Conservation (phyloP, 495 filamentous ascomycete species). For the Coniosporium apollinis region DNA sequence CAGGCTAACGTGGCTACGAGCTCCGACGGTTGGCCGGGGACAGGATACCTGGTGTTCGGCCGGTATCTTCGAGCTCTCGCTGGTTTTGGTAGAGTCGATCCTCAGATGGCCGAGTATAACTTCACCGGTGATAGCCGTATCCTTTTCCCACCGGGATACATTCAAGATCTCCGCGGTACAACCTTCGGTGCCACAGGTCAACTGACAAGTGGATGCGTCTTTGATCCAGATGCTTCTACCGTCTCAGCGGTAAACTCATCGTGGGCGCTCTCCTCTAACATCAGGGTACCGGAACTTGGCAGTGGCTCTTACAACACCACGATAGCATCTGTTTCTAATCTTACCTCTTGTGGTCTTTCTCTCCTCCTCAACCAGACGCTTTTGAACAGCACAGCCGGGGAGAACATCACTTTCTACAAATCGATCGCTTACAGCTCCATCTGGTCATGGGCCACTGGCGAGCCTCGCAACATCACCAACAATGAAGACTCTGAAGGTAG, state of each 20-base stretch:
- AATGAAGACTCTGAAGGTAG: conserved; percentile 7
- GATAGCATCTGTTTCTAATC: conserved; percentile 22
- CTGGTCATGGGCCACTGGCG: conserved; percentile 43
- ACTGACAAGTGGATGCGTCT: conserved; percentile 36
- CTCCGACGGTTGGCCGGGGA: conserved; percentile 45
- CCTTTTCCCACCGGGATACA: conserved; percentile 29
- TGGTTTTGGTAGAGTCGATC: conserved; percentile 38
- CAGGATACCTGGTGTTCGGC: conserved; percentile 37
- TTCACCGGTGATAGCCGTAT: conserved; percentile 21
- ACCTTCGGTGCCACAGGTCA: conserved; percentile 20
- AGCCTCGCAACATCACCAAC: conserved; percentile 31
- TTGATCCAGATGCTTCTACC: conserved; percentile 21
- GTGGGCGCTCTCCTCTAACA: conserved; percentile 31
- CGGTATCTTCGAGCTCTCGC: conserved; percentile 33
- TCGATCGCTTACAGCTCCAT: conserved; percentile 31
- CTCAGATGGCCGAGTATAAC: conserved; percentile 38
- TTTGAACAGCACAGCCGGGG: conserved; percentile 33
- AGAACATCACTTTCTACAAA: conserved; percentile 29
- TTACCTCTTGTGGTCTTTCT: conserved; percentile 41
- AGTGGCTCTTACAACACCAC: conserved; percentile 15
- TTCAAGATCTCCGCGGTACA: conserved; percentile 16
- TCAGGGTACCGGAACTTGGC: conserved; percentile 18
- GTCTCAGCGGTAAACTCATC: conserved; percentile 37
- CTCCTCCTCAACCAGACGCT: conserved; percentile 39
- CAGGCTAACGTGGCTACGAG: conserved; percentile 29